Evolutionary conservation across 148 eudicot species (phyloP).

Genomic region (Camellia sinensis): DNA sequence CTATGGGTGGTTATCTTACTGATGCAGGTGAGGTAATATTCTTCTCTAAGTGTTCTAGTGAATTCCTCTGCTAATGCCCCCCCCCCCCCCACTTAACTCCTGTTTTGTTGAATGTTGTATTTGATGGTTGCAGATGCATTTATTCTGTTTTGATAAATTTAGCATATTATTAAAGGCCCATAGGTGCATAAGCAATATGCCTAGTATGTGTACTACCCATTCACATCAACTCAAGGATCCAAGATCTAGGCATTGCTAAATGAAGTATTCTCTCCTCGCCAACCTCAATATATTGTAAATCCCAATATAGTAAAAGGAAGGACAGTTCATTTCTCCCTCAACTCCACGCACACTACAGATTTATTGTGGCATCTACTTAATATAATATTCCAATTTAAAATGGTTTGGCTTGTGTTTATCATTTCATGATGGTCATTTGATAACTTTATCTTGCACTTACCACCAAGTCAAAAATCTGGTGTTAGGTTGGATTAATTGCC

Average conservation of each 20-base stretch:
- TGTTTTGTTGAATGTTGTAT: not conserved
- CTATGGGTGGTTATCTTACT: conserved; percentile 98
- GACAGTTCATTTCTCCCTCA: not conserved
- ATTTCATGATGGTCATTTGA: not conserved
- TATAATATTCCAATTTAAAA: no score
- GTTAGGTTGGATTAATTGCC: conserved; percentile 13
- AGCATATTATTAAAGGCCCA: no score
- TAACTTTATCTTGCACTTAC: not conserved
- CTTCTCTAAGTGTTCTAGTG: not conserved
- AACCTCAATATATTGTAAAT: not conserved
- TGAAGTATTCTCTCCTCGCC: not conserved
- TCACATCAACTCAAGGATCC: not conserved
- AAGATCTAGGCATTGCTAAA: not conserved
- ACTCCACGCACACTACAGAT: not conserved
- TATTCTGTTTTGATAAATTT: not conserved
- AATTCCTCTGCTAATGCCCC: no score
- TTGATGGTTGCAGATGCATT: not conserved
- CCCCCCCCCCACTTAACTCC: not conserved
- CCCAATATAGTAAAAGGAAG: not conserved
- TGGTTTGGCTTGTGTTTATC: not conserved
- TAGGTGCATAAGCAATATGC: no score
- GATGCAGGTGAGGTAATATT: conserved; percentile 95
- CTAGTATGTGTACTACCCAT: not conserved
- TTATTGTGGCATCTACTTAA: not conserved
- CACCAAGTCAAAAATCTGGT: not conserved